Percentiles rank a stretch among this genome's conserved stretches.
phyloP scores from a whole-genome alignment of 2,329 filamentous ascomycete species.

The Aspergillus brunneoviolaceus region DNA sequence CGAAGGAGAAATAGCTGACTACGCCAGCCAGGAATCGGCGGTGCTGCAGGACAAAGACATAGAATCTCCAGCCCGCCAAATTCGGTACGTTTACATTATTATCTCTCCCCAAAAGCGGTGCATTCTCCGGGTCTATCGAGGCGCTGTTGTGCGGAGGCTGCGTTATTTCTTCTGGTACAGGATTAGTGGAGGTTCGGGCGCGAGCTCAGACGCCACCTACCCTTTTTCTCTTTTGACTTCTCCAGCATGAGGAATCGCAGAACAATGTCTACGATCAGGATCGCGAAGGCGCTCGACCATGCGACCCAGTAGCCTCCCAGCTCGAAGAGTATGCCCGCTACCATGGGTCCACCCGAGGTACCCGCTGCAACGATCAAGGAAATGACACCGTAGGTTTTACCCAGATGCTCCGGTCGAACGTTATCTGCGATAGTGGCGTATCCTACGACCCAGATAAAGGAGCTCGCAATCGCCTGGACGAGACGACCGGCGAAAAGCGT shows the following conservation, averaged over 20 bases:
- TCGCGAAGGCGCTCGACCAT: slow-evolving; percentile 28
- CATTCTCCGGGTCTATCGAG: slow-evolving; percentile 8
- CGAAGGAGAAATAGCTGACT: slow-evolving; percentile 47
- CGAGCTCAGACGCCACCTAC: neutral
- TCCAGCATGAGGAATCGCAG: slow-evolving; percentile 28
- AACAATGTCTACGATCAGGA: slow-evolving; percentile 29
- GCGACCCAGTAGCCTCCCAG: slow-evolving; percentile 30
- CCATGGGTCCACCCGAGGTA: slow-evolving; percentile 27
- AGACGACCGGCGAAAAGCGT: slow-evolving; percentile 27
- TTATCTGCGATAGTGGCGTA: slow-evolving; percentile 28
- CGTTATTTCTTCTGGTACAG: neutral
- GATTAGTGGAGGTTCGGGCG: neutral
- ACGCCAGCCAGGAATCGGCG: slow-evolving; percentile 45
- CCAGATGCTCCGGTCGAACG: slow-evolving; percentile 26
- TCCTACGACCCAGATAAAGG: slow-evolving; percentile 32
- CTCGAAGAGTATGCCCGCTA: slow-evolving; percentile 29
- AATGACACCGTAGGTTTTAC: slow-evolving; percentile 26
- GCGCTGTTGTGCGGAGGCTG: neutral
- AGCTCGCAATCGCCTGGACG: slow-evolving; percentile 27
- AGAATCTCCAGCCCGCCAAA: slow-evolving; percentile 17
- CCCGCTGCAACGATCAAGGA: slow-evolving; percentile 27
- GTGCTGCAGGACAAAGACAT: slow-evolving; percentile 44
- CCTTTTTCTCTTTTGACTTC: neutral
- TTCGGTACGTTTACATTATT: neutral
- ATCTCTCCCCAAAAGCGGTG: slow-evolving; percentile 8